Evolutionary conservation across 176 grass and related monocot genomes (phyloP), one percentile per base, ranked within the genome.

Genomic region (Puya raimondii): DNA sequence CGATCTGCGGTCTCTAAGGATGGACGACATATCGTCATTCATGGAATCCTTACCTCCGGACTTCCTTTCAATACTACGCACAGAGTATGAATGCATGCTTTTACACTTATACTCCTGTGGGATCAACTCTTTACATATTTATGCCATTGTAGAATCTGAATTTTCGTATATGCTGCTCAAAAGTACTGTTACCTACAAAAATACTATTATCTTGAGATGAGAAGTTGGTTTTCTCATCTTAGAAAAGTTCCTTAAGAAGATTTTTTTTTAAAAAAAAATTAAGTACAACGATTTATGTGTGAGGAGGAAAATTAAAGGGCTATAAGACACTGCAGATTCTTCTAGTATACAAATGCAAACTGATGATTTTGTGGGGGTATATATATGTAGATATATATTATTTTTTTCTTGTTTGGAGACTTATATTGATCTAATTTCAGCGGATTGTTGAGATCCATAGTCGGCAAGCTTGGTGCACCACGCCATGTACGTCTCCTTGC

Each of bases 1-100:
- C 29, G 88, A 96, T 58, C 69, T 96, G 47, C 79, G 12, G 48
- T 85, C 83, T 77, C 65, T 92, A 53, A 79, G 74, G 76, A 89
- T 92, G 73, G 93, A 92, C 70, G 93, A 92, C 70, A 87, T 96
- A 71, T 89, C 88, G 53, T 87, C 88, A 51, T 96, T 96, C 74
- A 83, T 87, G 84, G 88, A 96, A 80, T 92, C 84, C 48, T 81
- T 96, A 70, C 93, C 89, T n/a, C 76, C 73, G 10, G 93, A 96
- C 67, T 92, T 96, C 65, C 65, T 90, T 67, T 11, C 76, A 63
- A 90, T 96, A 64, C 81, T 96, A 27, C 74, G 93, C 68, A 96
- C 86, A 69, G 88, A 92, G 93, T 96, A 96, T 42, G 33, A 42
- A 42, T 7, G 33, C 33, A 9, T 61, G 13, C 51, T 10, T 66